Evolutionary conservation across 495 filamentous ascomycete species (phyloP), one percentile per base, ranked within the genome.

Genomic region (Durotheca rogersii): DNA sequence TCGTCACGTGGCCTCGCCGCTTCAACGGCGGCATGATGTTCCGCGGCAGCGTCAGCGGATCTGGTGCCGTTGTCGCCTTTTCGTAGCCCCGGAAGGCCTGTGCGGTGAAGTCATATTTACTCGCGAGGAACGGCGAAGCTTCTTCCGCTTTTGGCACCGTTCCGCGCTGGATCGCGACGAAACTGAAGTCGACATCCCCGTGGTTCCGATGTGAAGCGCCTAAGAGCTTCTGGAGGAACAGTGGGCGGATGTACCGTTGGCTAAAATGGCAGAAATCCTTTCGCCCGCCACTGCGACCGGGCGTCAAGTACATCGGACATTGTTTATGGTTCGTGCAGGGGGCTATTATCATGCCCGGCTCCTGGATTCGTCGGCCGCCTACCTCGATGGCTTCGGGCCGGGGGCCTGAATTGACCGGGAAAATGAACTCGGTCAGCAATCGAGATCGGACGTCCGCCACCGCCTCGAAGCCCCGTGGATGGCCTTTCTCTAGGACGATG

Each of bases 181-280:
- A 97, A 60, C 87, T 93, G 72, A 87, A 98, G 48, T 84, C 73
- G 43, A 96, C 73, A 61, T 98, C 90, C 57, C 95, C 94, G 61
- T 94, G 89, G 62, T 96, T 96, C 23, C 79, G 79, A 48, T 85
- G 79, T 4, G 56, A 36, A 6, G 79, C 81, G 3, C 82, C 83
- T 18, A 93, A 71, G 12, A 97, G 79, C 30, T 82, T 78, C 64
- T 96, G 93, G 23, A 95, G 69, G 68, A 89, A 96, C 0, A 70
- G 64, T 0, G 93, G 93, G 0, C 93, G 81, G 39, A 91, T 84
- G 67, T 84, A 98, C 33, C 94, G 81, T 68, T 98, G 93, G 42
- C 70, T 72, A 68, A 98, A 98, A 65, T 88, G 87, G 66, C 93
- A 98, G 60, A 83, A 94, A 60, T 98, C 93, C 58, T 85, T 88